Base-by-base conservation (phyloP, 2,329 filamentous ascomycete genomes). In the Pseudogymnoascus sp. region DNA sequence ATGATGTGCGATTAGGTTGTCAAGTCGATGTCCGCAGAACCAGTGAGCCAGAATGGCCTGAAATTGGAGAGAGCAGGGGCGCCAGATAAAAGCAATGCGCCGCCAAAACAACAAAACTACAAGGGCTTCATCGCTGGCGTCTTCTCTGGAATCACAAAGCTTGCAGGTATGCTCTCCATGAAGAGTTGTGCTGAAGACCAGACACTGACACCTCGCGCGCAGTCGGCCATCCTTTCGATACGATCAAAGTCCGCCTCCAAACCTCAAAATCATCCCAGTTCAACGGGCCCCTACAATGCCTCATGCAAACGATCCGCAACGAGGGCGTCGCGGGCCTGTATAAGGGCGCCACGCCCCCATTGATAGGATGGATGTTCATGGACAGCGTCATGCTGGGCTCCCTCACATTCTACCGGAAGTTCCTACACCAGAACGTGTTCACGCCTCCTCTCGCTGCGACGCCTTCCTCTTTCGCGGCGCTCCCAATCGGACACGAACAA, bases 331-430 rank as follows among this genome's bases (percentile, higher is more conserved):
- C 82, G 60, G 95, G 91, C 2, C 80, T 99, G 43, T 99, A 97
- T 82, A 99, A 97, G 78, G 93, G 93, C 70, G 92, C 92, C 9
- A 91, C 90, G 28, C 93, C 93, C 63, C 95, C 95, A 61, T 80
- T 97, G 59, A 86, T 97, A 61, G 95, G 95, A 70, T 97, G 95
- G 95, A 96, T 97, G 89, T 91, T 96, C 72, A 97, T 97, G 93
- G 95, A 99, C 78, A 83, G 79, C 43, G 74, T 88, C 64, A 96
- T 97, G 93, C 84, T 97, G 36, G 95, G 95, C 43, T 96, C 90
- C 16, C 80, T 99, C 68, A 96, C 90, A 23, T 84, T 96, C 60
- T 97, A 97, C 79, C 89, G 93, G 38, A 88, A 90, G 59, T 76
- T 97, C 53, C 80, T 97, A 14, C 88, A 89, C 67, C 88, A 95